Conservation (phyloP, 2,329 filamentous ascomycete genomes). For the Xylariomycetidae sp. region DNA sequence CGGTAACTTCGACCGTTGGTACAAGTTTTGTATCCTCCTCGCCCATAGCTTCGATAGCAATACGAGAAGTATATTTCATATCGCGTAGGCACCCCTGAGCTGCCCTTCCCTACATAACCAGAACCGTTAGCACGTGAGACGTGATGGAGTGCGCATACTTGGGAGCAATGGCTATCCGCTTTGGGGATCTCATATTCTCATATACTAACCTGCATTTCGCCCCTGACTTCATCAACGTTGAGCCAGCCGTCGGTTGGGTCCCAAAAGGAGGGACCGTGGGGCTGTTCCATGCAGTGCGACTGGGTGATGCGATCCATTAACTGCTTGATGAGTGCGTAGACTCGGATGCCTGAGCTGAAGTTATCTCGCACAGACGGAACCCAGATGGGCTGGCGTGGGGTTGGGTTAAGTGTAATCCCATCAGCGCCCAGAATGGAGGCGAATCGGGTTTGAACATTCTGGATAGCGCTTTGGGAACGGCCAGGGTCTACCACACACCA, state of each 20-base stretch:
- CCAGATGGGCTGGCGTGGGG: slow-evolving; percentile 9
- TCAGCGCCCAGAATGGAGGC: no score
- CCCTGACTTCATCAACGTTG: slow-evolving; percentile 13
- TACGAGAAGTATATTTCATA: slow-evolving; percentile 12
- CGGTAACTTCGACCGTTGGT: no score
- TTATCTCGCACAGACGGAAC: slow-evolving; percentile 3
- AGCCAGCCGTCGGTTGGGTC: slow-evolving; percentile 10
- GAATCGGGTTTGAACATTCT: no score
- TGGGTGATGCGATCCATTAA: slow-evolving; percentile 12
- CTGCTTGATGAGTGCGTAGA: slow-evolving; percentile 11
- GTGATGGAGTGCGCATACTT: not conserved
- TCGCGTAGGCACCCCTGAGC: slow-evolving; percentile 11
- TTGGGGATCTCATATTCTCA: not conserved
- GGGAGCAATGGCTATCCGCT: not conserved
- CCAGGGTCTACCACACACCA: slow-evolving; percentile 9
- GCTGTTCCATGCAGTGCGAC: slow-evolving; percentile 1
- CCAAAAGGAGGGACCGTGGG: slow-evolving; percentile 7
- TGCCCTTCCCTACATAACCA: slow-evolving; percentile 13
- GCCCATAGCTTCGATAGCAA: slow-evolving; percentile 13
- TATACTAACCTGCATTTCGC: slow-evolving; percentile 14
- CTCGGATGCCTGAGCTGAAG: slow-evolving; percentile 10
- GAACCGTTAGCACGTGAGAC: not conserved
- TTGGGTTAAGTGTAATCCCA: no score
- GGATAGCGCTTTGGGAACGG: not conserved
- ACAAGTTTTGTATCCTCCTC: no score